These are phyloP conservation scores for Neopestalotiopsis sp. DNA, from an alignment of 2,329 filamentous ascomycete genomes.

Conservation along the genomic window DNA sequence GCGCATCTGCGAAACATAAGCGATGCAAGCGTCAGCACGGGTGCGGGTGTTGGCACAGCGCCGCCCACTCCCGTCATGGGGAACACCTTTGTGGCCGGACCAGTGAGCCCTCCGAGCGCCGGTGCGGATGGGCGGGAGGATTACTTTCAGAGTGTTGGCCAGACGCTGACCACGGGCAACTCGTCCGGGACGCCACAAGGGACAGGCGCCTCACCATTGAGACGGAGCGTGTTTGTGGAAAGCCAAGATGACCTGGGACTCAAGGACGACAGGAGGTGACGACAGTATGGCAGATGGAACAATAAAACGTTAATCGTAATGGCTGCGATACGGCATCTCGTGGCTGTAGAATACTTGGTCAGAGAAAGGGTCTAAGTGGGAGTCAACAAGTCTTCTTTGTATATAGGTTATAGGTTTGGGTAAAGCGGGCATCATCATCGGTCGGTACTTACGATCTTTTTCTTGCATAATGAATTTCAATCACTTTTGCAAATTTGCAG, in stretches of 20 bases:
- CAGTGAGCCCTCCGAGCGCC: slow-evolving; percentile 34
- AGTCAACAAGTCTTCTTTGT: background rate
- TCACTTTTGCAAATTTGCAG: background rate
- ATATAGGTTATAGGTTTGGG: slow-evolving; percentile 3
- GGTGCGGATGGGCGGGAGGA: slow-evolving; percentile 24
- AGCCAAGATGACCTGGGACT: slow-evolving; percentile 44
- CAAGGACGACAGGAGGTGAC: slow-evolving; percentile 4
- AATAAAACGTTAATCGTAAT: background rate
- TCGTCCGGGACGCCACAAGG: slow-evolving; percentile 7
- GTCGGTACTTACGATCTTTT: slow-evolving; percentile 3
- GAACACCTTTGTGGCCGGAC: slow-evolving; percentile 11
- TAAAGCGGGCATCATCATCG: background rate
- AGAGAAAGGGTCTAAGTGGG: background rate
- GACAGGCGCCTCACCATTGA: slow-evolving; percentile 21
- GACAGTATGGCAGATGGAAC: background rate
- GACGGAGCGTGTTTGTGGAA: slow-evolving; percentile 48
- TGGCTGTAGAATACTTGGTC: slow-evolving; percentile 4
- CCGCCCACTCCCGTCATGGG: slow-evolving; percentile 7
- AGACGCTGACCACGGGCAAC: slow-evolving; percentile 14
- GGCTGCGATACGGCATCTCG: background rate
- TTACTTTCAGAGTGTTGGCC: slow-evolving; percentile 31
- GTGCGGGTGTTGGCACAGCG: slow-evolving; percentile 17
- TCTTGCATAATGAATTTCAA: slow-evolving; percentile 12
- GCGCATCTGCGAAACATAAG: slow-evolving; percentile 47
- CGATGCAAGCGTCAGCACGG: slow-evolving; percentile 45